Evolutionary conservation across 768 basidiomycete genomes (phyloP).

Genomic region (Suillus occidentalis): DNA sequence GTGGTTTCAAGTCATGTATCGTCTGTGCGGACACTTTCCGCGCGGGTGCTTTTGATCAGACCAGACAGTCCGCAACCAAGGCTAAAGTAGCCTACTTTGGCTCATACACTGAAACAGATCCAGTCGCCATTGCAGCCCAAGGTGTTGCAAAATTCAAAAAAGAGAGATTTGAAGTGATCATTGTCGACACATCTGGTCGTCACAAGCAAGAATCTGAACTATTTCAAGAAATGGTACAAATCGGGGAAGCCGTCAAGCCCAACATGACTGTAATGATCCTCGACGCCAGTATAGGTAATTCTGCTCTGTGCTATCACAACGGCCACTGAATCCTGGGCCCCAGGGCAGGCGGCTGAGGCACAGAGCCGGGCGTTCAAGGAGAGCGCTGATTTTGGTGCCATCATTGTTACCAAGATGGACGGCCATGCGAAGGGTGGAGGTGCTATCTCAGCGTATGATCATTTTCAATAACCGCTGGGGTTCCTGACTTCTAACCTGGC

Average conservation of each 20-base stretch:
- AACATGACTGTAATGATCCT: slow-evolving; percentile 95
- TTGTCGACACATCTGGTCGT: slow-evolving; percentile 96
- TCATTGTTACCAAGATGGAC: slow-evolving; percentile 99
- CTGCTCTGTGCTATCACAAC: background rate
- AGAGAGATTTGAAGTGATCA: slow-evolving; percentile 97
- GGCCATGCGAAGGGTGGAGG: slow-evolving; percentile 99
- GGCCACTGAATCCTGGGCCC: slow-evolving; percentile 3
- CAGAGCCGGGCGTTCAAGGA: slow-evolving; percentile 98
- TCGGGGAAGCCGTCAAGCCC: slow-evolving; percentile 89
- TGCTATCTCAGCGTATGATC: slow-evolving; percentile 93
- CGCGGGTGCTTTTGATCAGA: slow-evolving; percentile 98
- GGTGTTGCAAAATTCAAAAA: slow-evolving; percentile 98
- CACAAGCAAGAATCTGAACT: slow-evolving; percentile 97
- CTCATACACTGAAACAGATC: slow-evolving; percentile 98
- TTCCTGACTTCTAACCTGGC: background rate
- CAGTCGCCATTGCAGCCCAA: slow-evolving; percentile 90
- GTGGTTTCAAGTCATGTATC: slow-evolving; percentile 95
- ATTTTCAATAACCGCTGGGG: background rate
- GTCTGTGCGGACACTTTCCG: slow-evolving; percentile 99
- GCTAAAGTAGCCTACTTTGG: slow-evolving; percentile 99
- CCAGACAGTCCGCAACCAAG: slow-evolving; percentile 97
- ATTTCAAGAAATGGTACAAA: slow-evolving; percentile 98
- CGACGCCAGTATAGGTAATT: slow-evolving; percentile 91
- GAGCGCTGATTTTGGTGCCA: slow-evolving; percentile 95
- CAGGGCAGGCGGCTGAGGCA: slow-evolving; percentile 96